These are phyloP conservation scores for Candida silvicultrix DNA, from an alignment of 805 yeast species.

Conservation along the genomic window DNA sequence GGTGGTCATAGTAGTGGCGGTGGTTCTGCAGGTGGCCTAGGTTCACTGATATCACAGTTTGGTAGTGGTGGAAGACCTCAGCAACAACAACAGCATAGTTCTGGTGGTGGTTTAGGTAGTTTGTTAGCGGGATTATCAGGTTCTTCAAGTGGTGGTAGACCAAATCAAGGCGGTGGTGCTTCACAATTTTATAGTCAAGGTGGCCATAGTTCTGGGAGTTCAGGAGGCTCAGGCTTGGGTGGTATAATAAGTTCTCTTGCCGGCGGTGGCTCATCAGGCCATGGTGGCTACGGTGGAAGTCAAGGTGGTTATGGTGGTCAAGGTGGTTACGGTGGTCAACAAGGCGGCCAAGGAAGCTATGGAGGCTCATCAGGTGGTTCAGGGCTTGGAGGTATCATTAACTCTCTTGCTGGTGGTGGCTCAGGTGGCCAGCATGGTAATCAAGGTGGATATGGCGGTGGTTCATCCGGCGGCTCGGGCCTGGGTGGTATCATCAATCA, in stretches of 20 bases:
- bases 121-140: conserved; percentile 7
- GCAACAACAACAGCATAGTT: background rate
- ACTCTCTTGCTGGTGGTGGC: background rate
- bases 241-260: background rate
- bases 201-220: background rate
- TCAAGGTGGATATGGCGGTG: background rate
- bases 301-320: conserved; percentile 1
- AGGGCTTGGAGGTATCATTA: background rate
- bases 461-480: conserved; percentile 1
- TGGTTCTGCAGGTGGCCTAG: conserved; percentile 3
- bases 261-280: background rate
- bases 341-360: background rate
- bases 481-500: conserved; percentile 1
- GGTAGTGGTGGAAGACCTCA: conserved; percentile 3
- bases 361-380: conserved; percentile 1
- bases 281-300: background rate
- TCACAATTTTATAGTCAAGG: background rate
- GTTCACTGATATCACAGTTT: conserved; percentile 7
- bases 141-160: conserved; percentile 3
- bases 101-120: conserved; percentile 1
- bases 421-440: conserved; percentile 1
- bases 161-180: conserved; percentile 1
- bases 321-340: background rate
- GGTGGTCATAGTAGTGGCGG: background rate
- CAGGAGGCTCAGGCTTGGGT: background rate